Conservation (phyloP, 2,329 filamentous ascomycete species). For the Colletotrichum ledebouriae region DNA sequence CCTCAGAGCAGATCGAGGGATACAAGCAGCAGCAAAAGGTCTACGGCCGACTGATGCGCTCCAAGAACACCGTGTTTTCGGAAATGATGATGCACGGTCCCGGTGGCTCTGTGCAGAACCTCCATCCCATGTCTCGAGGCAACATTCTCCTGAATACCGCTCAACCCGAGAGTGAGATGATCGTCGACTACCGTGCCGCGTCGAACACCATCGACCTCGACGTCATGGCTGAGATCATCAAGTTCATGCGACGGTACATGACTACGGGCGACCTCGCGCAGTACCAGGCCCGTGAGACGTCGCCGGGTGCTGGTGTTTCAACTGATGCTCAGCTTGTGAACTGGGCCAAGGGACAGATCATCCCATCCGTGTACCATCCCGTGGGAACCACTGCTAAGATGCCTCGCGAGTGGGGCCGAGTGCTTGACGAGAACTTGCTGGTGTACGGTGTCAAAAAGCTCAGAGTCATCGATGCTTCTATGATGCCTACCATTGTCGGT, state of each 20-base stretch:
- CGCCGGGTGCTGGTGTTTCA: slow-evolving; percentile 44
- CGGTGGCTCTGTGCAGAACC: slow-evolving; percentile 45
- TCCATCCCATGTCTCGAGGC: slow-evolving; percentile 46
- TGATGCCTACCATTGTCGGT: slow-evolving; percentile 44
- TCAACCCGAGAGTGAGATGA: slow-evolving; percentile 44
- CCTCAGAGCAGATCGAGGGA: slow-evolving; percentile 44
- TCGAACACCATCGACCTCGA: slow-evolving; percentile 47
- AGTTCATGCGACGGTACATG: slow-evolving; percentile 47
- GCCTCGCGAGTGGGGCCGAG: slow-evolving; percentile 48
- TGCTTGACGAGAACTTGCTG: slow-evolving; percentile 46
- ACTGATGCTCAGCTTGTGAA: slow-evolving; percentile 44
- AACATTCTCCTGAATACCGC: slow-evolving; percentile 44
- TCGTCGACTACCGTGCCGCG: slow-evolving; percentile 48
- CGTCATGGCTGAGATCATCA: slow-evolving; percentile 46
- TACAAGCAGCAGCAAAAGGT: slow-evolving; percentile 58
- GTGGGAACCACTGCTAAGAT: slow-evolving; percentile 48
- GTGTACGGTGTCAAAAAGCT: slow-evolving; percentile 49
- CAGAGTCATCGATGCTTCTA: slow-evolving; percentile 43
- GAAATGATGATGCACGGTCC: slow-evolving; percentile 56
- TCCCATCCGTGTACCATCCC: slow-evolving; percentile 48
- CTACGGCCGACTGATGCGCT: slow-evolving; percentile 44
- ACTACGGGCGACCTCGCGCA: slow-evolving; percentile 42
- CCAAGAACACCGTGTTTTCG: slow-evolving; percentile 55
- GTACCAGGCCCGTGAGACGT: slow-evolving; percentile 44
- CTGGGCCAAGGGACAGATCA: slow-evolving; percentile 44